Base-by-base conservation (phyloP, 345 rosid genomes). In the Citrus maxima region DNA sequence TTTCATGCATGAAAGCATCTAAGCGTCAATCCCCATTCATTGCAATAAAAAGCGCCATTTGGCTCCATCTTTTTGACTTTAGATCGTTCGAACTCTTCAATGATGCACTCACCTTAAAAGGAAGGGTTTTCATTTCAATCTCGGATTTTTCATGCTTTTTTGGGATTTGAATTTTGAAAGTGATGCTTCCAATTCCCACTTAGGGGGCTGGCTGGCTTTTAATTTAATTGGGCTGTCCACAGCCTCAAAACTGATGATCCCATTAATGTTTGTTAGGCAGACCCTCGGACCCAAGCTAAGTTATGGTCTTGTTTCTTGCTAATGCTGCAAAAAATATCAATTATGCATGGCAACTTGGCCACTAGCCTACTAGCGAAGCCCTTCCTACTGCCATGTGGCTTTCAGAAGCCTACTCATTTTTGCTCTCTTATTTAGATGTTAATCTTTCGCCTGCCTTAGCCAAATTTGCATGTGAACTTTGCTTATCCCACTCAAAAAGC, bases 351-450 rank as follows among this genome's bases (percentile, higher is more conserved):
- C 68, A 10, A 10, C 38, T 71, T 25, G 58, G 21, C 58, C 46
- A 13, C 22, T 49, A 22, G 72, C 19, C 56, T 42, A 13, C 32
- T 49, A 27, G 64, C 9, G 68, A 55, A 67, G 63, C 65, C 38
- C 66, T 49, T 51, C 37, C 0, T 1, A 21, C 16, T 55, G 85
- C 82, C 88, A 74, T 27, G 79, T 72, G 79, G 74, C 19, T 27
- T 61, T 35, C 70, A 14, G 58, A 25, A 10, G 12, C 72, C 81
- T 68, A 27, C 65, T 62, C 78, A 76, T 25, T 2, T 62, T 77
- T 77, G 83, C 64, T 77, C 32, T 13, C 60, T 65, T 55, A 27
- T 30, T 73, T 7, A 63, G 35, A 14, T 49, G 70, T 18, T 60
- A 16, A 42, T 68, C 38, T n/a, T 66, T 54, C 38, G 73, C 56